Evolutionary conservation across 2,329 filamentous ascomycete genomes (phyloP).

Genomic region (Pseudocercospora pini-densiflorae): DNA sequence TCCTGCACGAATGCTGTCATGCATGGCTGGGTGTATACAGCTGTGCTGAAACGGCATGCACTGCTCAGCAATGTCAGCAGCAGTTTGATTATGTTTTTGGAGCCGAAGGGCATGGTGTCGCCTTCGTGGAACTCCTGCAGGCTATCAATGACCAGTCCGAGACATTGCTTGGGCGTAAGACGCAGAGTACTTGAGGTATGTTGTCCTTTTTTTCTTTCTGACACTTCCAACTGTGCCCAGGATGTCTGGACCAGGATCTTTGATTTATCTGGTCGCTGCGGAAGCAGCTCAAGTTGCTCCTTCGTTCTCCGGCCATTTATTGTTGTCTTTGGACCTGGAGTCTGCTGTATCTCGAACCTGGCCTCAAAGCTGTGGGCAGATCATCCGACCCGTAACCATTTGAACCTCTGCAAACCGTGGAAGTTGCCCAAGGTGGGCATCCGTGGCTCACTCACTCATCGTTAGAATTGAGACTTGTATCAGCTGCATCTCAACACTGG

Average conservation of each 20-base stretch:
- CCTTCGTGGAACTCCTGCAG: background rate
- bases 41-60: background rate
- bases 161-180: background rate
- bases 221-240: background rate
- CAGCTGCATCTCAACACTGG: no score
- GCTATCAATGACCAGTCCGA: background rate
- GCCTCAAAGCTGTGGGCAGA: no score
- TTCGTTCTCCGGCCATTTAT: background rate
- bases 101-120: background rate
- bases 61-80: background rate
- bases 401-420: no score
- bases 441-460: no score
- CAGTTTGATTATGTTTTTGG: background rate
- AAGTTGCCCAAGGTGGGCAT: no score
- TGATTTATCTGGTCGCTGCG: background rate
- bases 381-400: no score
- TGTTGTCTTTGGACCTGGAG: no score
- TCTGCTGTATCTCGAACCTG: no score
- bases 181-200: background rate
- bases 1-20: background rate
- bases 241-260: background rate
- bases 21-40: background rate
- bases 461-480: no score
- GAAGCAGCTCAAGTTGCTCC: background rate
- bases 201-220: background rate